phyloP scores from a whole-genome alignment of 2,329 filamentous ascomycete species.

The Venturia asperata region DNA sequence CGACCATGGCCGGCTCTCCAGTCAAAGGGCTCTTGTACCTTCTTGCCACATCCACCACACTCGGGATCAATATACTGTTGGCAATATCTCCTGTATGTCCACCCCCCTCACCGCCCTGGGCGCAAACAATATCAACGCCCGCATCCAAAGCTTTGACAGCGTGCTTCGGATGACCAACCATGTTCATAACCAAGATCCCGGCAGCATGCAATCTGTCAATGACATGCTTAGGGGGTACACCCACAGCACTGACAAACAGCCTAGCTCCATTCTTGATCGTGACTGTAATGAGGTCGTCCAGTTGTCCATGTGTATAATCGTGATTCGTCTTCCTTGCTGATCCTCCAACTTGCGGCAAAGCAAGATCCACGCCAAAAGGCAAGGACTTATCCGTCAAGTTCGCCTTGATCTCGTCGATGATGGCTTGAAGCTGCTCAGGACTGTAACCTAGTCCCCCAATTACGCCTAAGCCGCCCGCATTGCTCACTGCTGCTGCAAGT shows the following conservation, averaged over 20 bases:
- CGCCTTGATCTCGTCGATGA: constrained; percentile 79
- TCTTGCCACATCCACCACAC: constrained; percentile 75
- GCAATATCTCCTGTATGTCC: constrained; percentile 87
- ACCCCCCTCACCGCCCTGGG: constrained; percentile 88
- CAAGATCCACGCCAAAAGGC: constrained; percentile 87
- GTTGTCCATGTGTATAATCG: constrained; percentile 85
- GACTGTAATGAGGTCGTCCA: constrained; percentile 82
- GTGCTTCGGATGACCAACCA: constrained; percentile 90
- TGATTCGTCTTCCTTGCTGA: constrained; percentile 84
- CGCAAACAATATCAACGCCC: constrained; percentile 84
- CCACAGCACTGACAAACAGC: constrained; percentile 82
- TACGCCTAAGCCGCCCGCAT: constrained; percentile 71
- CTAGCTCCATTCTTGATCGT: constrained; percentile 76
- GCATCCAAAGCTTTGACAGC: constrained; percentile 79
- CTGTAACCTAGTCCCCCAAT: constrained; percentile 65
- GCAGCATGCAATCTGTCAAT: constrained; percentile 71
- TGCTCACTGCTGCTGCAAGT: constrained; percentile 79
- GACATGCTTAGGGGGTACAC: constrained; percentile 67
- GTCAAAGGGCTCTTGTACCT: constrained; percentile 64
- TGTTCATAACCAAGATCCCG: constrained; percentile 88
- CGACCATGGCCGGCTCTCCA: constrained; percentile 66
- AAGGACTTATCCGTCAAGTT: constrained; percentile 59
- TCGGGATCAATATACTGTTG: constrained; percentile 77
- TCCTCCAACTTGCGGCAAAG: constrained; percentile 81
- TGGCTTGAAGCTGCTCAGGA: constrained; percentile 65